Evolutionary conservation across 306 rosid species (phyloP).

Genomic region (Corylus americana): DNA sequence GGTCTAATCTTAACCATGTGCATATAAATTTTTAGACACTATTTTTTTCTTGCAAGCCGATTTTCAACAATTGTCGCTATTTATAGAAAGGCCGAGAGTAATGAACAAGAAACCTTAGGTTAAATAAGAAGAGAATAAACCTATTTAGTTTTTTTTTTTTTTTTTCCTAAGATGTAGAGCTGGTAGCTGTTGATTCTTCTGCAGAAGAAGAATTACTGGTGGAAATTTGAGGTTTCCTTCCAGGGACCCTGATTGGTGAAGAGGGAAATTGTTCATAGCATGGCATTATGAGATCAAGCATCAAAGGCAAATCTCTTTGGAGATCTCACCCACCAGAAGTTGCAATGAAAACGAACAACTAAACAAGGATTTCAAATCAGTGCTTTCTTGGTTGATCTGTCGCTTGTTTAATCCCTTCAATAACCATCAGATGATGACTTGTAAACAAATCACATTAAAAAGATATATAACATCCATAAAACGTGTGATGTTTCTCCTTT

Average conservation of each 20-base stretch:
- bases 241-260: background rate
- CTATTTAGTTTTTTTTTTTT: no score
- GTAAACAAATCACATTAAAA: no score
- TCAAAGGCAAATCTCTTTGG: background rate
- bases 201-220: background rate
- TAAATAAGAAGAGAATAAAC: no score
- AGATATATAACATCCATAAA: background rate
- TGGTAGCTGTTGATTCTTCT: background rate
- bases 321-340: background rate
- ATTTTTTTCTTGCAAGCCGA: no score
- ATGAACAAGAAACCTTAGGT: no score
- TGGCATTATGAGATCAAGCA: no score
- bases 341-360: background rate
- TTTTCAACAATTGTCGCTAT: no score
- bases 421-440: background rate
- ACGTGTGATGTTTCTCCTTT: conserved; percentile 19
- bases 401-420: background rate
- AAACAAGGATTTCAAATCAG: background rate
- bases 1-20: no score
- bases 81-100: no score
- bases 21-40: no score
- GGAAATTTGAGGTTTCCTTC: background rate
- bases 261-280: background rate
- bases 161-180: background rate
- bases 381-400: background rate